These are phyloP conservation scores for Aspergillus sclerotiicarbonarius DNA, from an alignment of 495 filamentous ascomycete species.

Conservation along the genomic window DNA sequence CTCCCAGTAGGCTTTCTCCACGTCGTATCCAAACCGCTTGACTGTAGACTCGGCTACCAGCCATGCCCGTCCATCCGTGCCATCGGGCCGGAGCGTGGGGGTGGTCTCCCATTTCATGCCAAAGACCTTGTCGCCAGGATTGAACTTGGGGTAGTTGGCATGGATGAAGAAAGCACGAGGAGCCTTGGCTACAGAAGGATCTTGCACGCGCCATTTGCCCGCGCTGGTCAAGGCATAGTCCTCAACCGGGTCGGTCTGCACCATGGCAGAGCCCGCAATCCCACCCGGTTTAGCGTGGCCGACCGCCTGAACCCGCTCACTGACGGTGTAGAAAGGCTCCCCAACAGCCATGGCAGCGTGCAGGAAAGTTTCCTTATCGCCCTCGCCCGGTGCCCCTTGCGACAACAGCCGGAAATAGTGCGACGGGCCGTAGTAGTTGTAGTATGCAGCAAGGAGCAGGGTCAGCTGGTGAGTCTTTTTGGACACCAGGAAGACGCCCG, in stretches of 20 bases:
- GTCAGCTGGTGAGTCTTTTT: constrained; percentile 53
- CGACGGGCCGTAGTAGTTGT: constrained; percentile 59
- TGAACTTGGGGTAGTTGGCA: constrained; percentile 55
- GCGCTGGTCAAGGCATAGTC: constrained; percentile 40
- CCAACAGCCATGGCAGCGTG: constrained; percentile 51
- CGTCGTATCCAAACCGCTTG: constrained; percentile 47
- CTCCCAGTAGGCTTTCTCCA: constrained; percentile 53
- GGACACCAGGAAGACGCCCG: constrained; percentile 56
- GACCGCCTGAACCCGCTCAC: constrained; percentile 38
- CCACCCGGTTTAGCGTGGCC: constrained; percentile 34
- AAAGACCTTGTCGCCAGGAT: constrained; percentile 46
- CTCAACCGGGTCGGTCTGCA: constrained; percentile 46
- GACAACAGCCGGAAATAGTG: constrained; percentile 59
- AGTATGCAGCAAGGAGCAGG: constrained; percentile 59
- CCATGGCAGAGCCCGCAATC: constrained; percentile 40
- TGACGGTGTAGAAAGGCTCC: constrained; percentile 51
- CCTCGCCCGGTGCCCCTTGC: constrained; percentile 56
- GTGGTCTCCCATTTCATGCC: constrained; percentile 40
- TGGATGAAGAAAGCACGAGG: constrained; percentile 52
- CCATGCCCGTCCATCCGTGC: constrained; percentile 42
- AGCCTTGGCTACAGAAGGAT: constrained; percentile 28
- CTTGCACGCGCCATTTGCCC: constrained; percentile 38
- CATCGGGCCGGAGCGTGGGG: constrained; percentile 38
- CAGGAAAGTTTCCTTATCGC: constrained; percentile 66
- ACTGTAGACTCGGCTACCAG: constrained; percentile 35